These are phyloP conservation scores for Plasmodium vivax DNA, from an alignment of 169 alveolate genomes.

Conservation along the genomic window DNA sequence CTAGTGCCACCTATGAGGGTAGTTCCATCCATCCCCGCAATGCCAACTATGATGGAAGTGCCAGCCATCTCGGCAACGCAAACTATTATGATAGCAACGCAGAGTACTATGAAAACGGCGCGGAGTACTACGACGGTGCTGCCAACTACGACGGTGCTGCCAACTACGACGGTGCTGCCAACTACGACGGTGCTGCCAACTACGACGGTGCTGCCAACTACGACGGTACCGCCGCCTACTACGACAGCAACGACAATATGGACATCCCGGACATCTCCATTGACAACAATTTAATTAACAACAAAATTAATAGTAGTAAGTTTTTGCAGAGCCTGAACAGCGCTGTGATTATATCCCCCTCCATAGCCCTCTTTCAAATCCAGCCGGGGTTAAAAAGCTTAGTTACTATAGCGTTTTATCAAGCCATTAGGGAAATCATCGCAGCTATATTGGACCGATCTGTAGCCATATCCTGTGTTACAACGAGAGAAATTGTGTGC, in stretches of 20 bases:
- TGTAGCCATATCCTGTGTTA: constrained; percentile 95
- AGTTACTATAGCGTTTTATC: constrained; percentile 96
- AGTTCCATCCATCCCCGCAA: not conserved
- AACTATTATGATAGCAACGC: no score
- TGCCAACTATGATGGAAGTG: no score
- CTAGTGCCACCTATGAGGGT: not conserved
- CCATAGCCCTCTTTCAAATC: constrained; percentile 90
- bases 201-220: no score
- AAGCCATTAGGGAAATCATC: constrained; percentile 95
- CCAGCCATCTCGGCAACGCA: no score
- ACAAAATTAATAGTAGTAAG: constrained; percentile 23
- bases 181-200: not conserved
- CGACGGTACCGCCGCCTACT: not conserved
- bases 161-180: no score
- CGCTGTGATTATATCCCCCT: constrained; percentile 88
- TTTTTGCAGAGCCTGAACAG: constrained; percentile 76
- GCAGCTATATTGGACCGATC: constrained; percentile 93
- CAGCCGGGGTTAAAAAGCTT: constrained; percentile 90
- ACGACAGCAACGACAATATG: constrained; percentile 16
- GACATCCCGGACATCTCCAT: not conserved
- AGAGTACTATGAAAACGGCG: not conserved
- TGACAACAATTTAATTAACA: constrained; percentile 7
- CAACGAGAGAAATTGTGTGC: constrained; percentile 95
- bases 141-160: no score
- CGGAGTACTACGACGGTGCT: no score